A percentile compares a stretch with the other conserved stretches of the same genome.
Conservation (phyloP, 345 rosid species). For the Eucalyptus virginea region DNA sequence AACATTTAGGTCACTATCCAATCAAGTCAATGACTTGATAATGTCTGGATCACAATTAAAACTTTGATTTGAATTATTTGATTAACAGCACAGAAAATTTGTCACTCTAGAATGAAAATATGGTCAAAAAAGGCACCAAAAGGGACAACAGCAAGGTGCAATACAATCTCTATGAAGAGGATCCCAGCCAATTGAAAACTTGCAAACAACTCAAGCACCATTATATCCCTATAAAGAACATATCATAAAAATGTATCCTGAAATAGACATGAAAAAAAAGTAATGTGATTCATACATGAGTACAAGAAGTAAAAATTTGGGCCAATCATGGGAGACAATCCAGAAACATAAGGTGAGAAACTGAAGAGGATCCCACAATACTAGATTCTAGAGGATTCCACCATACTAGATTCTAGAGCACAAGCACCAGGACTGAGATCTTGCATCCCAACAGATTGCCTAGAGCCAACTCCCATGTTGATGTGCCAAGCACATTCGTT, state of each 20-base stretch:
- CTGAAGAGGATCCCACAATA: background rate
- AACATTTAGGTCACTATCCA: too few relatives aligned
- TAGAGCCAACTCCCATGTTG: background rate
- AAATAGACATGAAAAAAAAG: background rate
- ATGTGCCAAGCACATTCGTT: background rate
- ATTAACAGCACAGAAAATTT: too few relatives aligned
- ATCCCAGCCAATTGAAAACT: too few relatives aligned
- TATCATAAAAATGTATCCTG: background rate
- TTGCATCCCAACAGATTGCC: background rate
- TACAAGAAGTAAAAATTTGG: background rate
- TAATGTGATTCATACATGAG: background rate
- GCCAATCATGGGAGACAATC: background rate
- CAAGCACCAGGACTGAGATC: background rate
- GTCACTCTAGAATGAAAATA: too few relatives aligned
- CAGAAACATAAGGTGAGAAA: background rate
- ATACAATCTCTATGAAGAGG: too few relatives aligned
- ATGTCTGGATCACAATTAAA: too few relatives aligned
- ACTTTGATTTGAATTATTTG: too few relatives aligned
- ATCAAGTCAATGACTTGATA: too few relatives aligned
- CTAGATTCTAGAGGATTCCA: background rate
- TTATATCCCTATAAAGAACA: fast-evolving
- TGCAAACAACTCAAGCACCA: too few relatives aligned
- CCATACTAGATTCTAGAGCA: background rate
- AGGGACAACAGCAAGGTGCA: too few relatives aligned
- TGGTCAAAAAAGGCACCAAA: too few relatives aligned